Evolutionary conservation across 148 eudicot genomes (phyloP).

Genomic region (Selenicereus undatus): DNA sequence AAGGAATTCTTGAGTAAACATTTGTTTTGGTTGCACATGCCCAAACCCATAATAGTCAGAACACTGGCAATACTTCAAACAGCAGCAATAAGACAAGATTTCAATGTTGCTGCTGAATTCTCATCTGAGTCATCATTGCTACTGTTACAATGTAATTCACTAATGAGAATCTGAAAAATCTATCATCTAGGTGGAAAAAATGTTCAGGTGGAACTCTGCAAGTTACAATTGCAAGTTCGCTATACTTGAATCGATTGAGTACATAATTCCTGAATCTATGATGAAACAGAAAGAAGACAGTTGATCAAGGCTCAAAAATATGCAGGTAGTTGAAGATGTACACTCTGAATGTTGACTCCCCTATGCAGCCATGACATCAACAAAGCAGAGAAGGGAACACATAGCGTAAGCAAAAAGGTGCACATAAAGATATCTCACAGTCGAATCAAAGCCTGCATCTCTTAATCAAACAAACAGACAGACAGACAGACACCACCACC

Average conservation of each 20-base stretch:
- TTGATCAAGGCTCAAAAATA: not conserved
- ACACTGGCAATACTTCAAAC: not conserved
- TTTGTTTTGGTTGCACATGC: too few species aligned
- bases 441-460: not conserved
- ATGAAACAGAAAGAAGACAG: not conserved
- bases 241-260: not conserved
- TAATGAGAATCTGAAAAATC: too few species aligned
- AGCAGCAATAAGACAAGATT: not conserved
- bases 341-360: not conserved
- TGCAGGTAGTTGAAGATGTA: not conserved
- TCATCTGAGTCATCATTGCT: not conserved
- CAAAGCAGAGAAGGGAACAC: not conserved
- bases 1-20: too few species aligned
- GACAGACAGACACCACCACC: too few species aligned
- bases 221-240: too few species aligned
- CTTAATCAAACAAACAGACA: too few species aligned
- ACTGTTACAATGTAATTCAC: not conserved
- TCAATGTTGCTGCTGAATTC: not conserved
- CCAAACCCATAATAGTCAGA: not conserved
- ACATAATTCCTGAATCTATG: not conserved
- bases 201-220: not conserved
- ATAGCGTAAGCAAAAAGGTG: not conserved
- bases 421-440: not conserved
- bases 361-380: not conserved
- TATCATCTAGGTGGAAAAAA: not conserved